These are phyloP conservation scores for Blumeriella jaapii DNA, from an alignment of 2,329 filamentous ascomycete species.

Conservation along the genomic window DNA sequence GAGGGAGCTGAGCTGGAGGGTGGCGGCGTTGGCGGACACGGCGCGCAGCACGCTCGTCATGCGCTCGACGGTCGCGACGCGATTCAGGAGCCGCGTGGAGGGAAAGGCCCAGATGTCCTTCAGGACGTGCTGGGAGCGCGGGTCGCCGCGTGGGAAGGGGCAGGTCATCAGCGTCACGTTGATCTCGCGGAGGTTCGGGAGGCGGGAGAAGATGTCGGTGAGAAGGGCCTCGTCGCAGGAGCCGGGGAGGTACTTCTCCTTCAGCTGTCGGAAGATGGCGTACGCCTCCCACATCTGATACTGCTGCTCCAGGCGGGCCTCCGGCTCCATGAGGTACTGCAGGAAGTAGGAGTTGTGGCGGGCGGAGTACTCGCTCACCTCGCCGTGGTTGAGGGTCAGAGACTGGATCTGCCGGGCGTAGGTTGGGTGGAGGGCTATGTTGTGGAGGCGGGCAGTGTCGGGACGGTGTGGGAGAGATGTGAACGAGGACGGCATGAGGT, in stretches of 20 bases:
- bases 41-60: constrained; percentile 17
- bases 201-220: constrained; percentile 9
- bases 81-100: constrained; percentile 15
- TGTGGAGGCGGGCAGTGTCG: constrained; percentile 16
- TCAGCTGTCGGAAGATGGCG: constrained; percentile 22
- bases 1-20: constrained; percentile 10
- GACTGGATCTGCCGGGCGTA: constrained; percentile 15
- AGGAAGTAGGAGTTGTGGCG: constrained; percentile 24
- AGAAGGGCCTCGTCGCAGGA: constrained; percentile 15
- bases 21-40: constrained; percentile 6
- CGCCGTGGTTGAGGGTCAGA: constrained; percentile 20
- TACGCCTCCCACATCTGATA: constrained; percentile 26
- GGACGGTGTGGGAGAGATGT: constrained; percentile 15
- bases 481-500: constrained; percentile 16
- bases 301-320: constrained; percentile 21
- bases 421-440: constrained; percentile 17
- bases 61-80: constrained; percentile 16
- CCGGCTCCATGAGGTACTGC: constrained; percentile 19
- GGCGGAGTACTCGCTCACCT: constrained; percentile 24
- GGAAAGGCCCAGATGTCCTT: constrained; percentile 20
- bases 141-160: constrained; percentile 12
- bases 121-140: constrained; percentile 11
- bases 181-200: constrained; percentile 17
- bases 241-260: constrained; percentile 17
- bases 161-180: constrained; percentile 16